These are phyloP conservation scores for Pestalotiopsis sp. DNA, from an alignment of 2,329 filamentous ascomycete genomes.

Conservation along the genomic window DNA sequence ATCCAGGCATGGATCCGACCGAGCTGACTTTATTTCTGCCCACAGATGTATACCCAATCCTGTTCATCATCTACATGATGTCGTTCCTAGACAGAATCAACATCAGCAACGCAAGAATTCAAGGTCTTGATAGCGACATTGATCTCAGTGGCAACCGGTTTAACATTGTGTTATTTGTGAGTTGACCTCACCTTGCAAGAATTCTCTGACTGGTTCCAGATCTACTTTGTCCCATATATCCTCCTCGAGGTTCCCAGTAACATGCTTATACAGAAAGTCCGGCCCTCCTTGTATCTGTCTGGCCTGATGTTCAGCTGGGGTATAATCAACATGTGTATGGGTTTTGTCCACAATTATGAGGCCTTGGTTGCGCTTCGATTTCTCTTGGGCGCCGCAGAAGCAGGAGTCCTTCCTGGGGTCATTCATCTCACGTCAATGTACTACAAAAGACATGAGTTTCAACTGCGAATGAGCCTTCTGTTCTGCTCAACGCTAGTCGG, in stretches of 20 bases:
- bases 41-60: constrained; percentile 34
- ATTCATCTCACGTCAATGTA: constrained; percentile 49
- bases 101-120: constrained; percentile 47
- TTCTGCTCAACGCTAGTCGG: constrained; percentile 42
- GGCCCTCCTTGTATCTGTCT: constrained; percentile 38
- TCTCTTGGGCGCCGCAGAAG: constrained; percentile 45
- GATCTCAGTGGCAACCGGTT: constrained; percentile 40
- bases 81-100: constrained; percentile 46
- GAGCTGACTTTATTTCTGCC: not conserved
- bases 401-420: constrained; percentile 45
- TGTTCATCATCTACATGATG: constrained; percentile 42
- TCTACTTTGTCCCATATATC: constrained; percentile 42
- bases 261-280: constrained; percentile 42
- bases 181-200: constrained; percentile 8
- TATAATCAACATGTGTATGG: constrained; percentile 45
- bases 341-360: constrained; percentile 40
- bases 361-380: constrained; percentile 43
- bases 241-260: constrained; percentile 46
- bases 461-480: constrained; percentile 44
- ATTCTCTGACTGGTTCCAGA: constrained; percentile 15
- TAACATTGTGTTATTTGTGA: constrained; percentile 41
- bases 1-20: not conserved
- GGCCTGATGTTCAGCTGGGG: constrained; percentile 45
- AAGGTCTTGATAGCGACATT: constrained; percentile 42
- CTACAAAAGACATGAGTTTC: constrained; percentile 49